A percentile compares a stretch with the other conserved stretches of the same genome.
phyloP scores from a whole-genome alignment of 2,329 filamentous ascomycete species.

The Stemphylium lycopersici region DNA sequence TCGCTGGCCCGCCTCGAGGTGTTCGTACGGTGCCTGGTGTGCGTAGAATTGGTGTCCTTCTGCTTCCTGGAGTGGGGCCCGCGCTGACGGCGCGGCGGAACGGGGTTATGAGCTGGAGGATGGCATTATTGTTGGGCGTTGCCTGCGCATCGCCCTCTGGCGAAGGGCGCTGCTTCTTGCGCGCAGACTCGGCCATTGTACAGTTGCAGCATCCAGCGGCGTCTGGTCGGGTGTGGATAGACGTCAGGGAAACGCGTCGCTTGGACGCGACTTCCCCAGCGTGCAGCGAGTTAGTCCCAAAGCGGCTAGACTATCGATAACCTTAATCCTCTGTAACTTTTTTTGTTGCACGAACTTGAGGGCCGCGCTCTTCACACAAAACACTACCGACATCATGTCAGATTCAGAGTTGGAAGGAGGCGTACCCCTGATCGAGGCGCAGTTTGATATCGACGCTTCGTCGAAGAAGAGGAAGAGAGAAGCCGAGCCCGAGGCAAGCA shows the following conservation, averaged over 20 bases:
- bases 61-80: constrained; percentile 40
- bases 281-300: constrained; percentile 7
- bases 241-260: constrained; percentile 29
- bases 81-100: constrained; percentile 44
- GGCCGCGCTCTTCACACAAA: constrained; percentile 25
- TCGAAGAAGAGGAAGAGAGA: constrained; percentile 53
- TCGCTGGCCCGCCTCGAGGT: constrained; percentile 41
- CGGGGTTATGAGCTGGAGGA: constrained; percentile 39
- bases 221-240: constrained; percentile 26
- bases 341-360: constrained; percentile 22
- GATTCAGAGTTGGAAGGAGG: constrained; percentile 53
- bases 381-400: constrained; percentile 49
- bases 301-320: constrained; percentile 40
- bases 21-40: constrained; percentile 47
- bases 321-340: constrained; percentile 29
- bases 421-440: constrained; percentile 53
- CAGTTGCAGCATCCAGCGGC: constrained; percentile 9
- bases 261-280: constrained; percentile 22
- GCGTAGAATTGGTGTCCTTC: constrained; percentile 39
- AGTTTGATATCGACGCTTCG: constrained; percentile 43
- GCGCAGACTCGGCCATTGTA: constrained; percentile 46
- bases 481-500: constrained; percentile 36
- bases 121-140: constrained; percentile 30
- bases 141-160: constrained; percentile 37
- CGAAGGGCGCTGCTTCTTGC: constrained; percentile 44